Percentiles rank a stretch among this genome's conserved stretches.
Conservation (phyloP, 148 eudicot species). For the Rheum nobile region DNA sequence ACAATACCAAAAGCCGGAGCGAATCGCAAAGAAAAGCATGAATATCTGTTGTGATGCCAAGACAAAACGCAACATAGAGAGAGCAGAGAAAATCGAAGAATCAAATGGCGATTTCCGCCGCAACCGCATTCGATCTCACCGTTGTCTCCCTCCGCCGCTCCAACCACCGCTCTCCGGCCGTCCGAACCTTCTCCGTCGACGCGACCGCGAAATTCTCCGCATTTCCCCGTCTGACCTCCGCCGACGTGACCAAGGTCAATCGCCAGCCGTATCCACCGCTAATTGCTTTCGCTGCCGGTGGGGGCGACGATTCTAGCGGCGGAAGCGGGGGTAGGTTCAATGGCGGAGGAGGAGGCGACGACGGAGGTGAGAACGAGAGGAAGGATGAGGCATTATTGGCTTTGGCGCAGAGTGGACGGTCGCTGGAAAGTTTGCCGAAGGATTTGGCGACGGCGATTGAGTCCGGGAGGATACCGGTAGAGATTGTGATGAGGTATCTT, state of each 20-base stretch:
- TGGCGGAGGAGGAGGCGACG: constrained; percentile 7
- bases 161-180: background rate
- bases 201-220: background rate
- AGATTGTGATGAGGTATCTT: constrained; percentile 45
- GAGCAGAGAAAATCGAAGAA: background rate
- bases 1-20: background rate
- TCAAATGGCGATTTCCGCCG: background rate
- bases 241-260: background rate
- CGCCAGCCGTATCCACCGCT: background rate
- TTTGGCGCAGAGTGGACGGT: constrained; percentile 42
- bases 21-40: background rate
- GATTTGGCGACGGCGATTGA: constrained; percentile 68
- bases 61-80: background rate
- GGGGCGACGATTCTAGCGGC: constrained; percentile 15
- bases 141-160: background rate
- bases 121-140: background rate
- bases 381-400: constrained; percentile 53
- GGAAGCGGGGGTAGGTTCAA: constrained; percentile 26
- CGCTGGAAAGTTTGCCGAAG: constrained; percentile 65
- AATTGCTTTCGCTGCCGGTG: constrained; percentile 9
- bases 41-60: background rate
- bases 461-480: constrained; percentile 49
- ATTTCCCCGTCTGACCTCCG: background rate
- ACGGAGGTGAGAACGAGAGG: constrained; percentile 18
- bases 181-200: background rate